Base-by-base conservation (phyloP, 306 rosid genomes). In the Boehmeria nivea region DNA sequence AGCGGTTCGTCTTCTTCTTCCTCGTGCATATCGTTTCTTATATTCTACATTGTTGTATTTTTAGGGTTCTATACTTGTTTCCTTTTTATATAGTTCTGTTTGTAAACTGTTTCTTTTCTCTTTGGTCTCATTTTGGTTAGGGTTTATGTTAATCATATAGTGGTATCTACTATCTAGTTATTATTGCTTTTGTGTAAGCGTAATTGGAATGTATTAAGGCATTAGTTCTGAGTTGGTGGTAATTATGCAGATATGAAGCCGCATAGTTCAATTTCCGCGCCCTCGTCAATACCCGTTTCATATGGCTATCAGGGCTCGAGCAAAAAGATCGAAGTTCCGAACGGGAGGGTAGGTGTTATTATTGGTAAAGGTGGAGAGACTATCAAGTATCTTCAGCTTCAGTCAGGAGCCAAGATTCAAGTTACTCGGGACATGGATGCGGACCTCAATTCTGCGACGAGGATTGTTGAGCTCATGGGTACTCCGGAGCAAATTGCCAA, bases 321-420 rank as follows among this genome's bases (percentile, higher is more conserved):
- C 76, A 83, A 85, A 66, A 88, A 85, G 70, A 93, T 93, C 8
- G 96, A 85, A 0, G 70, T 88, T 51, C 99, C 99, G 1, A 93
- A 87, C 63, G 99, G 95, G 8, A 85, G 96, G 68, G 96, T 93
- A 12, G 99, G 99, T 54, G 96, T 93, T 5, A 88, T 93, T 54
- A 88, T 93, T 67, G 99, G 99, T 27, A 93, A 93, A 72, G 87
- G 83, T 4, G 99, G 99, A 19, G 99, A 93, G 69, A 93, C 99
- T 24, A 93, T 93, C 53, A 93, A 93, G 80, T 85, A 83, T 74
- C 96, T 93, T 38, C 99, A 93, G 66, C 54, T 75, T 57, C 96
- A 87, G 60, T 93, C 99, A 51, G 99, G 96, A 2, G 99, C 99
- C 2, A 87, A 87, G 78, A 93, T 93, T 59, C 99, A 93, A 46